phyloP scores from a whole-genome alignment of 306 rosid genomes.

The Gleditsia sinensis region DNA sequence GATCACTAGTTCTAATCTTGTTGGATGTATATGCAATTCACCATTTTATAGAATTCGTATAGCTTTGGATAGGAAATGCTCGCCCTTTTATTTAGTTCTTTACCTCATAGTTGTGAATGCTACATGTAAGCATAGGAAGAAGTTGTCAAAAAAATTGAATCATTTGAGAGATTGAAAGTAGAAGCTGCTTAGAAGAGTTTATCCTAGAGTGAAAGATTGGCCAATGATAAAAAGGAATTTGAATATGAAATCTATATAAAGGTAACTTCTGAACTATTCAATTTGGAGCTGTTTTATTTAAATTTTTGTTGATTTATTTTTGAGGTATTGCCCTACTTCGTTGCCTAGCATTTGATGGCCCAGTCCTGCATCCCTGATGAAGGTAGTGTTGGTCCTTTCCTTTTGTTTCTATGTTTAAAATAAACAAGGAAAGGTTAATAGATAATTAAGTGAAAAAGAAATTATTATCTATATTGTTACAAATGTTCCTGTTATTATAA shows the following conservation, averaged over 20 bases:
- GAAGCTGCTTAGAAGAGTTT: constrained; percentile 86
- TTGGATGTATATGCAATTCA: constrained; percentile 4
- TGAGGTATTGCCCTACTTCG: constrained; percentile 13
- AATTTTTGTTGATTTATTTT: constrained; percentile 12
- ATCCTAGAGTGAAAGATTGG: constrained; percentile 72
- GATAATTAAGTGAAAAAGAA: not conserved
- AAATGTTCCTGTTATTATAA: too few relatives aligned
- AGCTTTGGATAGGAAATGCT: not conserved
- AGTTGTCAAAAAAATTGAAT: constrained; percentile 71
- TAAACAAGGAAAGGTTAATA: not conserved
- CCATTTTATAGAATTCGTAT: not conserved
- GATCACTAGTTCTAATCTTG: not conserved
- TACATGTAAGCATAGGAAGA: constrained; percentile 64
- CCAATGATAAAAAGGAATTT: constrained; percentile 72
- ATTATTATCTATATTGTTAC: too few relatives aligned
- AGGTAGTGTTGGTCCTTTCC: not conserved
- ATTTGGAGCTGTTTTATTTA: not conserved
- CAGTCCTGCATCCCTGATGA: not conserved
- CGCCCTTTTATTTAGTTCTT: not conserved
- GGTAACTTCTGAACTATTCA: constrained; percentile 48
- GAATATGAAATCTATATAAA: constrained; percentile 70
- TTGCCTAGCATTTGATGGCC: constrained; percentile 14
- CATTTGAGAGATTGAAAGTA: constrained; percentile 72
- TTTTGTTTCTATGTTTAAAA: not conserved
- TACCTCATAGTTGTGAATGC: constrained; percentile 1